A percentile compares a stretch with the other conserved stretches of the same genome.
phyloP scores from a whole-genome alignment of 164 flowering plant species.

The Kalanchoe fedtschenkoi region DNA sequence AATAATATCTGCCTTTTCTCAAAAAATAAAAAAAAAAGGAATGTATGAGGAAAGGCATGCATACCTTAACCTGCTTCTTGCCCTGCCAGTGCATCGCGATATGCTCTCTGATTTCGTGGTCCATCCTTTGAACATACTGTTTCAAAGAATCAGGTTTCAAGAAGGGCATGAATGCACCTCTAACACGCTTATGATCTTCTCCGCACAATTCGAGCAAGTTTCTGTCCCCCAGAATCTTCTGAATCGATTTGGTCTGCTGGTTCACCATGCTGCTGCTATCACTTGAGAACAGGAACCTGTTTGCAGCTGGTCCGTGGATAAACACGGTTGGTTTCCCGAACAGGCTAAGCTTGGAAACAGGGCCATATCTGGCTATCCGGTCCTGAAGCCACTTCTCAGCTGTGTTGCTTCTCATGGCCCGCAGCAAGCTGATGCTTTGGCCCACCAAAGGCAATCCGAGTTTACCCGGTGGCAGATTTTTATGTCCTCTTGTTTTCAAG shows the following conservation, averaged over 20 bases:
- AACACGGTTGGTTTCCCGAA: constrained; percentile 30
- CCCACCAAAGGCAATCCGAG: constrained; percentile 31
- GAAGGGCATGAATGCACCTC: constrained; percentile 20
- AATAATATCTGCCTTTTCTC: too few species aligned
- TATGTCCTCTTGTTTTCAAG: constrained; percentile 10
- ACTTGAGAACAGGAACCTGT: constrained; percentile 23
- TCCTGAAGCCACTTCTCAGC: constrained; percentile 24
- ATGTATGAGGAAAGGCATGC: neutral
- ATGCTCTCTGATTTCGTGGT: constrained; percentile 24
- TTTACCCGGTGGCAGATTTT: constrained; percentile 31
- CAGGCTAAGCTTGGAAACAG: constrained; percentile 26
- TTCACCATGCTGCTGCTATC: constrained; percentile 10
- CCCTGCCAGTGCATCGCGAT: constrained; percentile 27
- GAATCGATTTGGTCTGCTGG: constrained; percentile 17
- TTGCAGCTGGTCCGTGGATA: constrained; percentile 30
- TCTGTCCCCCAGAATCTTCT: constrained; percentile 20
- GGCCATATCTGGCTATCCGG: constrained; percentile 21
- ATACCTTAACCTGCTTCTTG: constrained; percentile 26
- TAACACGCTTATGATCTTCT: constrained; percentile 31
- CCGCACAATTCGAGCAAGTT: constrained; percentile 22
- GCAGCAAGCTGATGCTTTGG: constrained; percentile 24
- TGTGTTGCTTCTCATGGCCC: constrained; percentile 21
- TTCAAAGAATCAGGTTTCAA: constrained; percentile 30
- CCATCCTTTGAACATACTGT: constrained; percentile 27
- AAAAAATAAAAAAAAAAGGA: too few species aligned